Base-by-base conservation (phyloP, 306 rosid genomes). In the Rosa persica region DNA sequence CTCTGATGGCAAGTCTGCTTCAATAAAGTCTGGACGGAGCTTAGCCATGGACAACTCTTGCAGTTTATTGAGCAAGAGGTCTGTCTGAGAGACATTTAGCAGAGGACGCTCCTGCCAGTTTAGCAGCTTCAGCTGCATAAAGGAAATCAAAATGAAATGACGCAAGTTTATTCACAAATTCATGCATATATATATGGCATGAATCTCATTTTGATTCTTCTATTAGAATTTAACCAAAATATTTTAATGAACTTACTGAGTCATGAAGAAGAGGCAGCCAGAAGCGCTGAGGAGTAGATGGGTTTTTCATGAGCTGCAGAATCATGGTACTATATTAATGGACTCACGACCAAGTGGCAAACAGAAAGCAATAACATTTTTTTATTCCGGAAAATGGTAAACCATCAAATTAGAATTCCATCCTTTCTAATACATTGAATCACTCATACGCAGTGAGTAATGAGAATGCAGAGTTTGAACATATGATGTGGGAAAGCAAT, bases 211-310 rank as follows among this genome's bases (percentile, higher is more conserved):
- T 61, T 12, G n/a, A 42, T 68, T 44, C 51, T 49, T 20, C 62
- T 60, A 16, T 58, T 38, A 66, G 30, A 20, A 51, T 51, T 36
- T 36, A 10, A 22, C 25, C 52, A 70, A 19, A 54, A 43, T 12
- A 36, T 25, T 22, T 64, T 51, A 19, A 23, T 49, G 4, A 54
- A 72, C 93, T 86, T 74, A 94, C 98, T 89, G 98, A 94, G 80
- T 94, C 98, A 81, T 76, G 85, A 42, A 94, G 85, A 79, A 94
- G 92, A 38, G 97, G 96, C 81, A 92, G 84, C 98, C 98, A 94
- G 82, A 94, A 92, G 79, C 89, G 92, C 81, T 87, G 98, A 67
- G 98, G 98, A 57, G 97, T 94, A 6, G 97, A 92, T 54, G 93
- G 89, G 80, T 90, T 94, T 86, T 86, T 90, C 98, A 94, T 87